phyloP scores from a whole-genome alignment of 257 asterid genomes.

The Rehmannia glutinosa region DNA sequence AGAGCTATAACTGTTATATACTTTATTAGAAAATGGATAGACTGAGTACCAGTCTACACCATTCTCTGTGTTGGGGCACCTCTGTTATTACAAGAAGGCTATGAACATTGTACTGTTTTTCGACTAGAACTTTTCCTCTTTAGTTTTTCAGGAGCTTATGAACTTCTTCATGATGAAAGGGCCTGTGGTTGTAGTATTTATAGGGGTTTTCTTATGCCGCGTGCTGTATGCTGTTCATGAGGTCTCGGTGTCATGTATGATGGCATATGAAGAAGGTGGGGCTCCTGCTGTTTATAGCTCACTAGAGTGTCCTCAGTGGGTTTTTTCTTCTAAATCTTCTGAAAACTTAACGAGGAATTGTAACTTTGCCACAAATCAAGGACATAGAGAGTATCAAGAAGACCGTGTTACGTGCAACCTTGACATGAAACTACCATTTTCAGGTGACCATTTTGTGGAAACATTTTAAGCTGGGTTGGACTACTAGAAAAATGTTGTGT shows the following conservation, averaged over 20 bases:
- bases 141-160: conserved; percentile 12
- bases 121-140: not conserved
- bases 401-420: conserved; percentile 66
- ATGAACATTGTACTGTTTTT: too few species aligned
- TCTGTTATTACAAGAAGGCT: too few species aligned
- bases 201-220: conserved; percentile 24
- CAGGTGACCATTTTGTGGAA: conserved; percentile 38
- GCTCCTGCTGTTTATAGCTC: conserved; percentile 45
- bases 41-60: not conserved
- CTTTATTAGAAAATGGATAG: not conserved
- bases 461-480: not conserved
- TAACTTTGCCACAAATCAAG: conserved; percentile 58
- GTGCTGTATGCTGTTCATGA: conserved; percentile 25
- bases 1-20: not conserved
- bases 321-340: conserved; percentile 22
- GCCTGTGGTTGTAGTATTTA: conserved; percentile 1
- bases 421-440: conserved; percentile 42
- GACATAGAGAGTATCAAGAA: conserved; percentile 69
- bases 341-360: conserved; percentile 35
- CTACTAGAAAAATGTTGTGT: not conserved
- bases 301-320: conserved; percentile 49
- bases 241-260: conserved; percentile 57
- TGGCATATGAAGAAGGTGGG: conserved; percentile 69
- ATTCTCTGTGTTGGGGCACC: not conserved
- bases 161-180: conserved; percentile 19